These are phyloP conservation scores for Marchantia polymorpha DNA, from an alignment of 225 moss, liverwort and hornwort species.

Conservation along the genomic window DNA sequence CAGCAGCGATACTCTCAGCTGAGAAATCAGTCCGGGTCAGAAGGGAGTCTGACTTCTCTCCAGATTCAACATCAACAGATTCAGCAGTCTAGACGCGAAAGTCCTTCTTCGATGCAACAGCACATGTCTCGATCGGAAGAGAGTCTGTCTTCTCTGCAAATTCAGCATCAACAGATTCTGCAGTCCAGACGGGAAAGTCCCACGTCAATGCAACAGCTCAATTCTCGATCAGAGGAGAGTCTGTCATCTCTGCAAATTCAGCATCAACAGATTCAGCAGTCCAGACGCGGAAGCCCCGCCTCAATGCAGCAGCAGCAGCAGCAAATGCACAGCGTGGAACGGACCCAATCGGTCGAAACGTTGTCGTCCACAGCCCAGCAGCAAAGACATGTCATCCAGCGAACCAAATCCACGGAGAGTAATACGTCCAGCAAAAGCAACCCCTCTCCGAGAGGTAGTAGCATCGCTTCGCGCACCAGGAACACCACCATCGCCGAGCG, in stretches of 20 bases:
- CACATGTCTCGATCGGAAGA: background rate
- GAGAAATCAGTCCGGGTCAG: background rate
- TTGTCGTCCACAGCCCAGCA: background rate
- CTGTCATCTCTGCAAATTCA: background rate
- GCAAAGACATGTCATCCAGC: constrained; percentile 8
- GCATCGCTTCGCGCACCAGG: background rate
- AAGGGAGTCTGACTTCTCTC: background rate
- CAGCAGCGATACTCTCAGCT: background rate
- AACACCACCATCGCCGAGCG: constrained; percentile 20
- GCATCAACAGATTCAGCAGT: background rate
- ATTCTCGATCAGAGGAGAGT: background rate
- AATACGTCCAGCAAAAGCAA: constrained; percentile 1
- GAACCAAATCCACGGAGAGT: constrained; percentile 17
- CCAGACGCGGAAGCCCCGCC: background rate
- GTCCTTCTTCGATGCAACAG: background rate
- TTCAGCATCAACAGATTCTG: no score
- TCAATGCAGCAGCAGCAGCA: constrained; percentile 7
- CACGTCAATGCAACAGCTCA: background rate
- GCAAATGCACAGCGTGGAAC: background rate
- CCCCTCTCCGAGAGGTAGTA: background rate
- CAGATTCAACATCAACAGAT: background rate
- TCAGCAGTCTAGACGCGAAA: background rate
- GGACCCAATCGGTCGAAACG: background rate
- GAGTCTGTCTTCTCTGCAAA: background rate
- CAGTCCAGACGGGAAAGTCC: background rate